Percentiles rank a stretch among this genome's conserved stretches.
Evolutionary conservation across 345 rosid genomes (phyloP).

Genomic region (Hypericum perforatum): DNA sequence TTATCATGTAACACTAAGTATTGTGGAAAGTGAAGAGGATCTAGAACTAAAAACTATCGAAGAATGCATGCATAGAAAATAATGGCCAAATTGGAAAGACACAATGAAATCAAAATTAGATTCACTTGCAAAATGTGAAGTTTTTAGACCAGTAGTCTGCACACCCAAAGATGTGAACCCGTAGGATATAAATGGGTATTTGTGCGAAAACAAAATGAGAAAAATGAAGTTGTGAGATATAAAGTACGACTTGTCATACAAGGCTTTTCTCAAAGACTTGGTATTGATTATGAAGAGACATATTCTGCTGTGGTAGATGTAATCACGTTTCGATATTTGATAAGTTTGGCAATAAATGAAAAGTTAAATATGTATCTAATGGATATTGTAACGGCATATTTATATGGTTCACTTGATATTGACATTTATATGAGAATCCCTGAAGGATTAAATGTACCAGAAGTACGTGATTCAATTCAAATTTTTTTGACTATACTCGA

Average conservation of each 20-base stretch:
- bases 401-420: neutral
- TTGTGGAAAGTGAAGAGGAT: too few species aligned
- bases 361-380: neutral
- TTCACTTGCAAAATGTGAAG: neutral
- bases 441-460: neutral
- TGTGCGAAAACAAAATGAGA: neutral
- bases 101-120: neutral
- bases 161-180: neutral
- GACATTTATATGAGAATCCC: slow-evolving; percentile 2
- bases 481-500: too few species aligned
- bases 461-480: too few species aligned
- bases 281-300: slow-evolving; percentile 2
- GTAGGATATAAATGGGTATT: neutral
- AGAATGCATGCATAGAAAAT: too few species aligned
- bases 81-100: neutral
- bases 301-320: slow-evolving; percentile 8
- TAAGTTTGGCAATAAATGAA: neutral
- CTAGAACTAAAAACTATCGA: too few species aligned
- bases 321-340: slow-evolving; percentile 2
- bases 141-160: neutral
- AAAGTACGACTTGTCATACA: neutral
- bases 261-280: neutral
- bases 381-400: slow-evolving; percentile 1
- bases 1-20: too few species aligned
- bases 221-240: slow-evolving; percentile 1